Base-by-base conservation (phyloP, 2,329 filamentous ascomycete species). In the Aspergillus thermomutatus region DNA sequence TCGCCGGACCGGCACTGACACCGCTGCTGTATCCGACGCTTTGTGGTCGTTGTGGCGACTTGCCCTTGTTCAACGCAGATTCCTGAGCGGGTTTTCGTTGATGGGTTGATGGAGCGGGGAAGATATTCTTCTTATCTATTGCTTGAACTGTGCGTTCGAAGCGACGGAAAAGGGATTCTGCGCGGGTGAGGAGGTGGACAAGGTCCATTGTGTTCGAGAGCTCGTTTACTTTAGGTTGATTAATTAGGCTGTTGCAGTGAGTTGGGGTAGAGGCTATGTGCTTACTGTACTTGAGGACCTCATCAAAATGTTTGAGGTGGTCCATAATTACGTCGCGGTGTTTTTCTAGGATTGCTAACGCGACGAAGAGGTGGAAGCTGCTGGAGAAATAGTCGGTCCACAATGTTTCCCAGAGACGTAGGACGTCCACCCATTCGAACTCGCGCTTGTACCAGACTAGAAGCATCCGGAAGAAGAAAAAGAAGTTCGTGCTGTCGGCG, bases 401-500 rank as follows among this genome's bases (percentile, higher is more conserved):
- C 2, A 97, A 78, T 0, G 84, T 82, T 74, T 99, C 94, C 94
- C 94, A 99, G 3, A 99, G 79, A 19, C 90, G 84, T 34, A 97
- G 78, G 10, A 96, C 86, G 68, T 97, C 92, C 49, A 83, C 73
- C 91, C 93, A 99, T 64, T 86, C 83, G 67, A 99, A 99, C 75
- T 99, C 94, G 49, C 94, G 88, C 80, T 99, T 99, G 75, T 94
- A 99, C 94, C 94, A 99, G 9, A 99, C 94, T 1, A 99, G 82
- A 34, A 99, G 82, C 94, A 97, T 97, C 58, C 94, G 90, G 84
- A 97, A 99, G 80, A 99, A 97, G 80, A 99, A 99, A 77, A 99
- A 99, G 76, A 99, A 99, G 73, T 99, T 99, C 25, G 94, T 99
- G 68, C 90, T 95, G 68, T 99, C 95, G 21, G 92, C 90, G 17